A percentile compares a stretch with the other conserved stretches of the same genome.
Evolutionary conservation across 2,329 filamentous ascomycete genomes (phyloP).

Genomic region (Lasiodiplodia theobromae): DNA sequence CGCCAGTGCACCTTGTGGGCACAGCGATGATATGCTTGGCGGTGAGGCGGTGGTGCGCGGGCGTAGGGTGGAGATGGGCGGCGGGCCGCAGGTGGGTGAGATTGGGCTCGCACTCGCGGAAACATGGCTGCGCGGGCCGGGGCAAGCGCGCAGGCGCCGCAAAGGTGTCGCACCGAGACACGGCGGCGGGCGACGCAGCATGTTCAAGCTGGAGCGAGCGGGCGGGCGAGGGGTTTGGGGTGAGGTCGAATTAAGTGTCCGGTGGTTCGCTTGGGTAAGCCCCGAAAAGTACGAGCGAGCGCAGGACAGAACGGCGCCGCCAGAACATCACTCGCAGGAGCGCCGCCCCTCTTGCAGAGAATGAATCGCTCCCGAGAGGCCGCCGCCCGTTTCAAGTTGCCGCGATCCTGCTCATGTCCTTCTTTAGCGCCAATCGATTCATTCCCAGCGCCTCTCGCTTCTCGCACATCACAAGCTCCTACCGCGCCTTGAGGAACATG

Average conservation of each 20-base stretch:
- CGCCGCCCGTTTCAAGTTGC: constrained; percentile 21
- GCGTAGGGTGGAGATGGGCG: not conserved
- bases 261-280: constrained; percentile 30
- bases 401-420: constrained; percentile 29
- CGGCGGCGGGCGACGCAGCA: not conserved
- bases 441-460: constrained; percentile 28
- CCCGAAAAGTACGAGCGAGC: constrained; percentile 30
- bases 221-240: constrained; percentile 9
- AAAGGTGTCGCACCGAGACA: not conserved
- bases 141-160: not conserved
- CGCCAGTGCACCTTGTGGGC: not conserved
- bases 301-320: constrained; percentile 27
- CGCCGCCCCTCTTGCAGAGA: constrained; percentile 28
- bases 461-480: constrained; percentile 30
- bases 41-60: constrained; percentile 4
- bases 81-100: not conserved
- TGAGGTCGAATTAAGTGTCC: constrained; percentile 30
- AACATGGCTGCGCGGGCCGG: not conserved
- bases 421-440: constrained; percentile 30
- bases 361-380: constrained; percentile 26
- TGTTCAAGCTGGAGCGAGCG: not conserved
- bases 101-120: constrained; percentile 5
- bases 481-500: constrained; percentile 31
- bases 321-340: constrained; percentile 30
- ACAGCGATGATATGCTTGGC: constrained; percentile 3